Base-by-base conservation (phyloP, 2,329 filamentous ascomycete species). In the Mycosphaerelloides madeirae region DNA sequence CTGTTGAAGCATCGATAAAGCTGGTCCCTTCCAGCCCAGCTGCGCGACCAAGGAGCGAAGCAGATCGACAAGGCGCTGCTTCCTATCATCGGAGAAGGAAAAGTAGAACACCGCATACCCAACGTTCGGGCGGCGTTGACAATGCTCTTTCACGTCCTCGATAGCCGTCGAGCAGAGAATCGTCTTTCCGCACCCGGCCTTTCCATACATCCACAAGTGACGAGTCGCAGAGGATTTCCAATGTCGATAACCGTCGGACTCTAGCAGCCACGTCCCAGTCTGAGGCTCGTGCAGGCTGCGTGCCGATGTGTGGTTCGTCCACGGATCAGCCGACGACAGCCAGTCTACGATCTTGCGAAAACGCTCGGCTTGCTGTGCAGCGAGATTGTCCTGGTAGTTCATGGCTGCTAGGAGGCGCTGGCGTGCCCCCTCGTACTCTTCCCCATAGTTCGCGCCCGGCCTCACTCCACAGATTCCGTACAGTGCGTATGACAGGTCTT, bases 151-250 rank as follows among this genome's bases (percentile, higher is more conserved):
- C 0, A 53, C 38, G 32, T 59, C 53, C 29, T 57, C 51, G 25
- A 59, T 49, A 1, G 39, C 44, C 12, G 49, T 51, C 4, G 53
- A 59, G 43, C 43, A 57, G 4, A 59, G 47, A 1, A 58, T 29
- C 2, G 54, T 58, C 48, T 56, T 58, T 3, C 56, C 50, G 31
- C 50, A 56, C 1, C 56, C 53, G 14, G 53, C 48, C 31, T 53
- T 54, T 1, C 56, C 55, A 29, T 51, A 43, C 6, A 55, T 0
- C 54, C 55, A 60, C 2, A 50, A 18, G 28, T 25, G 15, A 1
- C 13, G 19, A 2, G 11, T 15, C 1, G 37, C 35, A 7, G 3
- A 35, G 7, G 41, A 19, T n/a, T 50, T 50, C 48, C 48, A 50
- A 3, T 28, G 19, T 14, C 28, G 11, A 14, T 50, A 50, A 12